phyloP scores from a whole-genome alignment of 2,329 filamentous ascomycete genomes.

The Cryphonectria naterciae region DNA sequence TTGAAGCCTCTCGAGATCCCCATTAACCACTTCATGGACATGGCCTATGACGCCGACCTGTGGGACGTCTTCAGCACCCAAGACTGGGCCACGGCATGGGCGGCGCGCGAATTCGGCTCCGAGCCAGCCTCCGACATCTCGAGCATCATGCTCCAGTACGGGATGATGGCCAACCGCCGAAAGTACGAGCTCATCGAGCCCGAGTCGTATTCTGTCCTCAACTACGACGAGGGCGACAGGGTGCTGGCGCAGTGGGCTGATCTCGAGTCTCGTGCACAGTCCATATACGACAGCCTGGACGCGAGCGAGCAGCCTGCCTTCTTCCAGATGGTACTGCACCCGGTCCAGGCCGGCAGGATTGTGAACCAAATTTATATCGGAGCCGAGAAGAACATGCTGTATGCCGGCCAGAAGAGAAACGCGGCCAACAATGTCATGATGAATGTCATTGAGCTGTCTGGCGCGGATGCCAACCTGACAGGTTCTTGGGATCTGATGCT shows the following conservation, averaged over 20 bases:
- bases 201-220: conserved; percentile 61
- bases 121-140: conserved; percentile 52
- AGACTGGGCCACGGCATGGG: conserved; percentile 58
- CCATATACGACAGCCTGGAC: conserved; percentile 58
- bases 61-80: conserved; percentile 61
- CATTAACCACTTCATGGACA: conserved; percentile 68
- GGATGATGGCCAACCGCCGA: conserved; percentile 57
- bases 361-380: conserved; percentile 58
- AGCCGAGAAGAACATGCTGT: conserved; percentile 55
- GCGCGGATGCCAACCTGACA: conserved; percentile 61
- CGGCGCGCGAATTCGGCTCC: conserved; percentile 58
- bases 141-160: conserved; percentile 58
- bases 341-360: conserved; percentile 60
- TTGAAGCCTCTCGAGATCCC: conserved; percentile 68
- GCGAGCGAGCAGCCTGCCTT: conserved; percentile 58
- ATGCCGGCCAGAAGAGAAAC: conserved; percentile 57
- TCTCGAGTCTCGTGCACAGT: conserved; percentile 57
- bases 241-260: conserved; percentile 59
- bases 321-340: conserved; percentile 66
- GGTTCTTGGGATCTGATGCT: conserved; percentile 60
- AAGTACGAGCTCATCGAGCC: conserved; percentile 67
- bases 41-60: conserved; percentile 65
- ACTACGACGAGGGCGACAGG: conserved; percentile 66
- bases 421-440: conserved; percentile 58
- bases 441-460: conserved; percentile 56